Base-by-base conservation (phyloP, 164 flowering plant genomes). In the Vitis rupestris region DNA sequence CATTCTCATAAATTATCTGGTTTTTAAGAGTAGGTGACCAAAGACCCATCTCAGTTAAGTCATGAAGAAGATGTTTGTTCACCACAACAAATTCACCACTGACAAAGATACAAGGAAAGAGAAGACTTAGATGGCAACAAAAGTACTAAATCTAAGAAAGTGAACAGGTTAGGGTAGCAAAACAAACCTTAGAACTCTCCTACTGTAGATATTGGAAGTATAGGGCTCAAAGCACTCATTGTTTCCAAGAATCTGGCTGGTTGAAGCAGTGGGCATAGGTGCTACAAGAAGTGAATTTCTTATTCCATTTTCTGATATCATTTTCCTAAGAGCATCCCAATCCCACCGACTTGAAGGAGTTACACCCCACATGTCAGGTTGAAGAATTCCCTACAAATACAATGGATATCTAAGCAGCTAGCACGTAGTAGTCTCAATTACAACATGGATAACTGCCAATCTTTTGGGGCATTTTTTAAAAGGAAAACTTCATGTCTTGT, bases 221-320 rank as follows among this genome's bases (percentile, higher is more conserved):
- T 95, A 95, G 60, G 98, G 99, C 78, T 95, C 99, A 81, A 95
- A 95, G 70, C 99, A 95, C 71, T 93, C 98, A 74, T 95, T 95
- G 75, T 95, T 95, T 60, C 99, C 99, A 74, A 95, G 93, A 74
- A 95, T 91, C 80, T 95, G 99, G 77, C 98, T 95, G 67, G 99
- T 95, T 68, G 99, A 95, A 63, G 99, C 99, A 80, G 99, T 95
- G 10, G 99, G 99, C 99, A 93, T 95, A 8, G 97, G 97, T 23
- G 97, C 97, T 27, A 96, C 78, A 63, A 93, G 93, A 77, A 95
- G 98, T 23, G 99, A 95, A 75, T 95, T 95, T 67, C 97, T 81
- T 16, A 93, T 75, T n/a, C 98, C 99, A 85, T 86, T 79, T 29
- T 75, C 76, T 9, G 86, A 74, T 65, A 93, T 83, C 85, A 71